Evolutionary conservation across 2,329 filamentous ascomycete species (phyloP).

Genomic region (Scopulariopsis brevicaulis): DNA sequence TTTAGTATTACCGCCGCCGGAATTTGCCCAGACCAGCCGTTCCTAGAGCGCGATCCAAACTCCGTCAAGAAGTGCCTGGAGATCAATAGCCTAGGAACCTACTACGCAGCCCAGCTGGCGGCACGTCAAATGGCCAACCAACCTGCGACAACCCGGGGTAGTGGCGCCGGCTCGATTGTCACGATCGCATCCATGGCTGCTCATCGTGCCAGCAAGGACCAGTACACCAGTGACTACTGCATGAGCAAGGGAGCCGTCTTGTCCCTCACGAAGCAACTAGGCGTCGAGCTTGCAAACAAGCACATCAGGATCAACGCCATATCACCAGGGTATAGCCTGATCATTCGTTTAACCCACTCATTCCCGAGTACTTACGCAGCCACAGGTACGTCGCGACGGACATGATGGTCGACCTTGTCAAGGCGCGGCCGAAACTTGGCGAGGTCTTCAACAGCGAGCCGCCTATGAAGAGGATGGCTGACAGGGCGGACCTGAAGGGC

Average conservation of each 20-base stretch:
- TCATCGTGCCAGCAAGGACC: slow-evolving; percentile 16
- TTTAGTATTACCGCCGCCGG: slow-evolving; percentile 15
- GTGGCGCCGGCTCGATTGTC: slow-evolving; percentile 16
- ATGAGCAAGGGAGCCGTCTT: slow-evolving; percentile 33
- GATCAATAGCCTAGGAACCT: slow-evolving; percentile 19
- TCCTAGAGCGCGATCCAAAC: slow-evolving; percentile 13
- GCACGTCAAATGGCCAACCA: slow-evolving; percentile 21
- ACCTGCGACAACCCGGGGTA: slow-evolving; percentile 4
- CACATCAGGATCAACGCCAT: slow-evolving; percentile 20
- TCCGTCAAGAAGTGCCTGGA: slow-evolving; percentile 14
- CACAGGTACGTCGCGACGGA: slow-evolving; percentile 20
- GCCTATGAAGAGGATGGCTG: slow-evolving; percentile 24
- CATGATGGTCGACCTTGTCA: slow-evolving; percentile 18
- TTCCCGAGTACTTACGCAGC: background rate
- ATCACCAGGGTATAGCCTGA: slow-evolving; percentile 17
- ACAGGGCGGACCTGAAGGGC: slow-evolving; percentile 24
- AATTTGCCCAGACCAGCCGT: slow-evolving; percentile 15
- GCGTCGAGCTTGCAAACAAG: slow-evolving; percentile 19
- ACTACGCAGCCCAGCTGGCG: slow-evolving; percentile 21
- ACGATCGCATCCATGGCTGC: slow-evolving; percentile 21
- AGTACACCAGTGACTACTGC: slow-evolving; percentile 25
- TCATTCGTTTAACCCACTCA: background rate
- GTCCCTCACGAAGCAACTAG: slow-evolving; percentile 26
- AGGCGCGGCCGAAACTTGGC: slow-evolving; percentile 14
- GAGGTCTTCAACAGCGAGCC: slow-evolving; percentile 24